Evolutionary conservation across 345 rosid genomes (phyloP).

Genomic region (Corymbia maculata): DNA sequence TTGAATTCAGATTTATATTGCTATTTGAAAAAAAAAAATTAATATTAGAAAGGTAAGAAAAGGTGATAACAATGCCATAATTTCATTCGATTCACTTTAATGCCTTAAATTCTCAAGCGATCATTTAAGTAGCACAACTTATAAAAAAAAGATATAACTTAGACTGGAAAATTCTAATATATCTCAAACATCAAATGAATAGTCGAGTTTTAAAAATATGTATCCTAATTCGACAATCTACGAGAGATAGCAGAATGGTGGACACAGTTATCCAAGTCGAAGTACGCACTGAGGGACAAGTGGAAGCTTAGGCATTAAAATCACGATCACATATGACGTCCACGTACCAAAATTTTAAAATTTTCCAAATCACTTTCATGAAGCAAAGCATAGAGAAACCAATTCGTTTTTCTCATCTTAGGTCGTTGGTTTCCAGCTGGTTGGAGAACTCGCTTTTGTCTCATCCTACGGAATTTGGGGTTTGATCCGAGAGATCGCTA

Average conservation of each 20-base stretch:
- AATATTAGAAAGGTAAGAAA: not conserved
- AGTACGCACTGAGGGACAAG: not conserved
- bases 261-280: not conserved
- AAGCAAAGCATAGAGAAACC: not conserved
- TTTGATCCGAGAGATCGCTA: not conserved
- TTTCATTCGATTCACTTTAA: not conserved
- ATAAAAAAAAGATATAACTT: not conserved
- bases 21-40: not conserved
- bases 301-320: not conserved
- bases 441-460: not conserved
- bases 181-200: not conserved
- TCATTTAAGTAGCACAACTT: not conserved
- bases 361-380: not conserved
- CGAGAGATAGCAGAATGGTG: not conserved
- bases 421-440: not conserved
- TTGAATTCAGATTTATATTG: not conserved
- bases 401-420: not conserved
- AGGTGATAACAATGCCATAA: not conserved
- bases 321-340: not conserved
- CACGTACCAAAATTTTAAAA: not conserved
- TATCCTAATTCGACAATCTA: not conserved
- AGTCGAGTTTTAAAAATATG: not conserved
- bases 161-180: not conserved
- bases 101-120: not conserved
- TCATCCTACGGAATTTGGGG: not conserved